Base-by-base conservation (phyloP, 495 filamentous ascomycete genomes). In the Podospora tetraspora region DNA sequence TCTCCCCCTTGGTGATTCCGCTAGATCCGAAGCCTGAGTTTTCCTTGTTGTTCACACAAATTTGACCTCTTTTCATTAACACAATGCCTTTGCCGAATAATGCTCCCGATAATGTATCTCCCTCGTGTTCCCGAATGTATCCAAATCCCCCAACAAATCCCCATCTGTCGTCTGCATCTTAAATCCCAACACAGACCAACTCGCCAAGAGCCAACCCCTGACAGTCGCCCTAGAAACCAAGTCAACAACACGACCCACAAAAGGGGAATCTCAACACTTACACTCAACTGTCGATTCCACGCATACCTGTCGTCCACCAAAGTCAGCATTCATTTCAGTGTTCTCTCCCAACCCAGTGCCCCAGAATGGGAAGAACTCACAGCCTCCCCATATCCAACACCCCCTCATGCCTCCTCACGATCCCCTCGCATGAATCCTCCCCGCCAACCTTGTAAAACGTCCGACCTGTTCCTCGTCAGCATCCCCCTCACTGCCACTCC, bases 171-270 rank as follows among this genome's bases (percentile, higher is more conserved):
- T 10, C 11, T 13, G 1, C 34, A 37, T 37, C 34, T 66, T 29
- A 70, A 9, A 66, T 23, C 12, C 68, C 68, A 2, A 70, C 68
- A 12, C 68, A 70, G 9, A 66, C 56, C 68, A 64, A 70, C 22
- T 70, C n/a, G 11, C 62, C 68, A 27, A 66, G 64, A 59, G 59
- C 63, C 34, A 70, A 64, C 19, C 64, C 64, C 24, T 70, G 68
- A 23, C 63, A 65, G 52, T 65, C 63, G 25, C 56, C 63, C 63
- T 65, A 52, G 25, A 27, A 19, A 6, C 4, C 9, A 23, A 64
- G 32, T 64, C 32, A 64, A 21, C 37, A 24, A 0, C 23, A 56
- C 12, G 32, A 23, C 8, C 6, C 24, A 23, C 23, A 19, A 27
- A 5, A 22, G 23, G 61, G 12, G 21, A 8, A 23, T n/a, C 8